phyloP scores from a whole-genome alignment of 208 protist species.

The Leishmania aethiopica region DNA sequence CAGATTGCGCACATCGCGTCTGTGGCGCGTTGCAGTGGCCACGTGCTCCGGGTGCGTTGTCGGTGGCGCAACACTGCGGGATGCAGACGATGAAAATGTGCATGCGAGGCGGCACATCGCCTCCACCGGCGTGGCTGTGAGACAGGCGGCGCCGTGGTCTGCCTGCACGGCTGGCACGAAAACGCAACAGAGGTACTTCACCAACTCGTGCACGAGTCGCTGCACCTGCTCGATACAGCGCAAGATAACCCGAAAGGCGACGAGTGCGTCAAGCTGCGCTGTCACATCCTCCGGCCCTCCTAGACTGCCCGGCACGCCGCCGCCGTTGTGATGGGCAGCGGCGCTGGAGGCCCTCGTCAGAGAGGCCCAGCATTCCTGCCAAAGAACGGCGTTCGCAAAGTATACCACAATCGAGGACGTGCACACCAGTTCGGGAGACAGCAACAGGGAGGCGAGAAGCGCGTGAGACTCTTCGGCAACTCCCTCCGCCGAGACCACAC shows the following conservation, averaged over 20 bases:
- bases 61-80: background rate
- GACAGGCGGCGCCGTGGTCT: background rate
- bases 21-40: background rate
- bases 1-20: background rate
- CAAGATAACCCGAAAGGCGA: constrained; percentile 17
- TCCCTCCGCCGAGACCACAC: background rate
- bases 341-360: constrained; percentile 2
- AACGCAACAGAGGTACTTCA: constrained; percentile 17
- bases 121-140: constrained; percentile 16
- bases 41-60: background rate
- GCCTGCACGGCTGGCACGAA: constrained; percentile 14
- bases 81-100: background rate
- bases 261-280: constrained; percentile 18
- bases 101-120: constrained; percentile 11
- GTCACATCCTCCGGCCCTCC: background rate
- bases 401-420: background rate
- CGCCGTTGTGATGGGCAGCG: background rate
- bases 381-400: constrained; percentile 3
- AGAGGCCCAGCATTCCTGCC: background rate
- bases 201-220: constrained; percentile 13
- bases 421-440: constrained; percentile 6
- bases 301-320: background rate
- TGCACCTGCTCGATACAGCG: constrained; percentile 4
- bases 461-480: constrained; percentile 6
- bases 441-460: constrained; percentile 7